Conservation (phyloP, 768 basidiomycete genomes). For the Pleurotus tuoliensis region DNA sequence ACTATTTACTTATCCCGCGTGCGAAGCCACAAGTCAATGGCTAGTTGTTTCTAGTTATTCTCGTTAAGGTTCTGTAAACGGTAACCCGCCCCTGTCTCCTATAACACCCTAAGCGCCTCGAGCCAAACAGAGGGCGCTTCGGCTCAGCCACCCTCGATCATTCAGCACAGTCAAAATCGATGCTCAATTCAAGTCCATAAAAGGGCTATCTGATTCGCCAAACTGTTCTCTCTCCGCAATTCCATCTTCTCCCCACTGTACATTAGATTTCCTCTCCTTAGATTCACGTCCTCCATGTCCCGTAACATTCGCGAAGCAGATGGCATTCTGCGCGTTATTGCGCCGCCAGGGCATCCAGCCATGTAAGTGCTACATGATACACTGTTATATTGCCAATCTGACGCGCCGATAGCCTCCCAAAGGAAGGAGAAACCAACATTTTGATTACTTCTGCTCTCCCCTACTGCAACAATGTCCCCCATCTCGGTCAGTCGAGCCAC, state of each 20-base stretch:
- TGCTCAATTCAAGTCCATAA: constrained; percentile 9
- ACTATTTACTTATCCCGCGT: no score
- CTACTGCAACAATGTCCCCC: constrained; percentile 96
- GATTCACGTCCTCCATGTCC: constrained; percentile 32
- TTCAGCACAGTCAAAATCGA: constrained; percentile 8
- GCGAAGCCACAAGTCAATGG: no score
- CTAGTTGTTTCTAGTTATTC: no score
- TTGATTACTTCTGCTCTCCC: constrained; percentile 95
- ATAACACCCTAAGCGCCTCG: neutral
- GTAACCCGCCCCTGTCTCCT: no score
- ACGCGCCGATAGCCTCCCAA: constrained; percentile 49
- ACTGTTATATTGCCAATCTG: constrained; percentile 11
- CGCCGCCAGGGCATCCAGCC: constrained; percentile 46
- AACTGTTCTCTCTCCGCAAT: constrained; percentile 6
- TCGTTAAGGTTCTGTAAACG: no score
- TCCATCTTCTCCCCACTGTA: constrained; percentile 13
- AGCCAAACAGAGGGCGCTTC: neutral
- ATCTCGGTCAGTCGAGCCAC: constrained; percentile 61
- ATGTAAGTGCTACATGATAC: constrained; percentile 34
- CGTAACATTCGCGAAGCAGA: constrained; percentile 51
- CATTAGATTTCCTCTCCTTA: constrained; percentile 9
- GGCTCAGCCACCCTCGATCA: neutral
- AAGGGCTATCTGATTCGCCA: constrained; percentile 15
- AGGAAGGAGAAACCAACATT: constrained; percentile 82
- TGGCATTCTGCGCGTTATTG: constrained; percentile 45